These are phyloP conservation scores for Corylus avellana DNA, from an alignment of 306 rosid genomes.

Conservation along the genomic window DNA sequence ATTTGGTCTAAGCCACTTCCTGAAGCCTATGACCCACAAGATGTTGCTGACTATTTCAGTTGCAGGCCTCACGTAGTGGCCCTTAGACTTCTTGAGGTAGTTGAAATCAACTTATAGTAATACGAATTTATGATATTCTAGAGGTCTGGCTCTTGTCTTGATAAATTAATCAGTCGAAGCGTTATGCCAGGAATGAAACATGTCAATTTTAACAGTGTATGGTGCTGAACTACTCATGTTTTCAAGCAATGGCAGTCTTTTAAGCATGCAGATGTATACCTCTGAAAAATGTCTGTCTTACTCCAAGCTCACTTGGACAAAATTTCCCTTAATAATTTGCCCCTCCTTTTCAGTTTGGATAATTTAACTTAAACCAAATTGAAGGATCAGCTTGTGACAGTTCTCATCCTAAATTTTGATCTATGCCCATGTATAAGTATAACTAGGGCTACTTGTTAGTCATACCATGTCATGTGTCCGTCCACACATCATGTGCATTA, in stretches of 20 bases:
- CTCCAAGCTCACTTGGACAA: background rate
- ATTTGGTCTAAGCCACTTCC: conserved; percentile 94
- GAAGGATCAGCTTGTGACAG: background rate
- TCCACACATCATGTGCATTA: background rate
- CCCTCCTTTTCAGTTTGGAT: background rate
- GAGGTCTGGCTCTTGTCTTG: conserved; percentile 1
- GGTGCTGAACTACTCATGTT: background rate
- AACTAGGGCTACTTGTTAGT: background rate
- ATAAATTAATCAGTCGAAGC: background rate
- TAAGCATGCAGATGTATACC: background rate
- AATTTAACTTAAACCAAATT: background rate
- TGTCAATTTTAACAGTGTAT: background rate
- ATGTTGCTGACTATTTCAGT: conserved; percentile 70
- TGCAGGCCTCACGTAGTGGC: conserved; percentile 82
- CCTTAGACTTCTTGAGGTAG: conserved; percentile 83
- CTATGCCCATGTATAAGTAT: no score
- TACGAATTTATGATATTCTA: background rate
- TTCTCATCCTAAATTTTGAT: no score
- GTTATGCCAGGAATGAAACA: background rate
- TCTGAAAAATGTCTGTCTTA: background rate
- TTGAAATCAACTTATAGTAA: background rate
- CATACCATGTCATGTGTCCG: background rate
- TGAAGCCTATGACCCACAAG: conserved; percentile 73
- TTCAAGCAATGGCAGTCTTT: background rate
- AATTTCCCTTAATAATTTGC: background rate